Evolutionary conservation across 805 yeast species (phyloP), one percentile per base, ranked within the genome.

Genomic region (Pichia rugopelliculosa): DNA sequence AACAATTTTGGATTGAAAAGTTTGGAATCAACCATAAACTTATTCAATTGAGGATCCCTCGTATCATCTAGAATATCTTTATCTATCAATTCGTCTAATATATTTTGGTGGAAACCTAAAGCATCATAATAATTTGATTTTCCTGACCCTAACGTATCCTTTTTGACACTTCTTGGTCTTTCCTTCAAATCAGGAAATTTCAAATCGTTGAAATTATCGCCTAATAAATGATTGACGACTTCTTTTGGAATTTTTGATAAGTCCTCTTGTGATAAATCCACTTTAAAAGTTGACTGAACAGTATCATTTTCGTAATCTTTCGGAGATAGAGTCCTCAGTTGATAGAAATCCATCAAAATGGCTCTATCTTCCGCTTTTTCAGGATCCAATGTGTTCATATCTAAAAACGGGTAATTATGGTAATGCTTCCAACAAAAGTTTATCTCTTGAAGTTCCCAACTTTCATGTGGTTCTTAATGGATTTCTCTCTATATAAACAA

Each of bases 1-100:
- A 78, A 83, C 27, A 68, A 64, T 44, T 75, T 72, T 1, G 84
- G 77, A 54, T 79, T 75, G 64, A 84, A 83, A 24, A 72, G 65
- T 46, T 80, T 77, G 17, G 80, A 76, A 41, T 78, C 77, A 43
- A 80, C 72, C 50, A 80, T 64, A 61, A 71, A 75, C 54, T 75
- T 67, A 41, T 55, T 53, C 41, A 57, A 61, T 41, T 56, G 54
- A 33, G 75, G 59, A 45, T 75, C 68, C 42, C 69, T 56, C 15
- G 69, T 57, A 46, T 64, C 69, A 25, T 69, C 67, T 39, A 72
- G 64, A 18, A 70, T 56, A 21, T 69, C 70, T 36, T 66, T 65
- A 39, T 74, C 69, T 11, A 61, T 56, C 36, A 77, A 59, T 34
- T 68, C 70, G 20, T 71, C 65, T 41, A 72, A 56, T 9, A 80